Evolutionary conservation across 148 eudicot species (phyloP).

Genomic region (Euryodendron excelsum): DNA sequence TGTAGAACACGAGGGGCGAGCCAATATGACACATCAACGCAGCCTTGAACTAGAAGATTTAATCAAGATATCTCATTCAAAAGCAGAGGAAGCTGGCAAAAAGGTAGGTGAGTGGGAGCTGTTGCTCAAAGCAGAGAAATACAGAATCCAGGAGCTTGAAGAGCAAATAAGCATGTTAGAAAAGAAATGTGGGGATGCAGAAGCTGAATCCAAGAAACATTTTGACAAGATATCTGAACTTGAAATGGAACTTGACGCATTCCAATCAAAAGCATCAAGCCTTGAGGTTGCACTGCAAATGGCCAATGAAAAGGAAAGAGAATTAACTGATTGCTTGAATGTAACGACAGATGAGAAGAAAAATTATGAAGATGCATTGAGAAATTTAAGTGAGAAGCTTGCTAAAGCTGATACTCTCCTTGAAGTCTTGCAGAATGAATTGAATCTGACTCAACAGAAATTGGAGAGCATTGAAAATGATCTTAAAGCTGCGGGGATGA

Average conservation of each 20-base stretch:
- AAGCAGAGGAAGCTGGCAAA: conserved; percentile 60
- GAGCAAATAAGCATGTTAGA: conserved; percentile 52
- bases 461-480: conserved; percentile 60
- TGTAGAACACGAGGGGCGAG: conserved; percentile 51
- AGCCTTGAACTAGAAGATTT: conserved; percentile 63
- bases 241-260: conserved; percentile 46
- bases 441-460: conserved; percentile 48
- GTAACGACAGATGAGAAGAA: conserved; percentile 50
- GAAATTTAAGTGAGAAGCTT: conserved; percentile 47
- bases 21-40: conserved; percentile 47
- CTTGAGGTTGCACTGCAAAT: conserved; percentile 52
- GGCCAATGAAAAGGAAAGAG: conserved; percentile 58
- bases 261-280: conserved; percentile 41
- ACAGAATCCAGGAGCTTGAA: conserved; percentile 65
- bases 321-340: conserved; percentile 38
- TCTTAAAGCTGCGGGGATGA: conserved; percentile 48
- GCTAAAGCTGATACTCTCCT: conserved; percentile 56
- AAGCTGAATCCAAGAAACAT: conserved; percentile 51
- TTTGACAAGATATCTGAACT: conserved; percentile 51
- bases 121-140: conserved; percentile 58
- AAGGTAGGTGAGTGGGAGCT: conserved; percentile 54
- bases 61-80: conserved; percentile 53
- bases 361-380: conserved; percentile 49
- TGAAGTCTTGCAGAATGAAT: conserved; percentile 47
- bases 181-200: conserved; percentile 47